Conservation (phyloP, 2,329 filamentous ascomycete species). For the Sclerotinia sclerotiorum region DNA sequence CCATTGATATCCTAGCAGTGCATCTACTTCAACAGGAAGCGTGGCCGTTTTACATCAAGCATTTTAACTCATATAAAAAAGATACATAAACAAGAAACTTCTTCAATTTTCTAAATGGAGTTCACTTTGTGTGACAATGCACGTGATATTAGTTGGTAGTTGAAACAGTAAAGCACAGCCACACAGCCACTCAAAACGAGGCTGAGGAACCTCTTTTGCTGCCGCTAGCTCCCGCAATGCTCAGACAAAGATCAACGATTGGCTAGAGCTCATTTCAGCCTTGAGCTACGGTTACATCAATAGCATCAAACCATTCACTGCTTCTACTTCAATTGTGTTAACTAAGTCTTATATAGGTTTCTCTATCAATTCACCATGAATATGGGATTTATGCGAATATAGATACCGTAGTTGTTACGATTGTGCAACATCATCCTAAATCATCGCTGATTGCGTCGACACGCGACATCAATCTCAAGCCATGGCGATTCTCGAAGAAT, state of each 20-base stretch:
- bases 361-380: background rate
- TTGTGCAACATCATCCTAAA: background rate
- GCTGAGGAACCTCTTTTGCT: background rate
- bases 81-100: background rate
- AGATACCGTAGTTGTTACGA: background rate
- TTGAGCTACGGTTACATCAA: background rate
- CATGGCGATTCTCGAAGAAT: conserved; percentile 67
- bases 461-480: background rate
- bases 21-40: too few relatives aligned
- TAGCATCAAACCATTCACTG: background rate
- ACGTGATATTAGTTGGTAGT: too few relatives aligned
- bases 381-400: background rate
- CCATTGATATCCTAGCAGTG: too few relatives aligned
- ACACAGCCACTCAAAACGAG: background rate
- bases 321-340: background rate
- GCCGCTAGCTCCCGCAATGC: background rate
- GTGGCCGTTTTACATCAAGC: too few relatives aligned
- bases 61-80: background rate
- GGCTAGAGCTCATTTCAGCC: conserved; percentile 3
- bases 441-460: background rate
- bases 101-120: background rate
- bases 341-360: background rate
- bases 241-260: background rate
- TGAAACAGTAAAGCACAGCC: background rate
- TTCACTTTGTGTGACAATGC: too few relatives aligned